Base-by-base conservation (phyloP, 495 filamentous ascomycete genomes). In the Penicillium robsamsonii region DNA sequence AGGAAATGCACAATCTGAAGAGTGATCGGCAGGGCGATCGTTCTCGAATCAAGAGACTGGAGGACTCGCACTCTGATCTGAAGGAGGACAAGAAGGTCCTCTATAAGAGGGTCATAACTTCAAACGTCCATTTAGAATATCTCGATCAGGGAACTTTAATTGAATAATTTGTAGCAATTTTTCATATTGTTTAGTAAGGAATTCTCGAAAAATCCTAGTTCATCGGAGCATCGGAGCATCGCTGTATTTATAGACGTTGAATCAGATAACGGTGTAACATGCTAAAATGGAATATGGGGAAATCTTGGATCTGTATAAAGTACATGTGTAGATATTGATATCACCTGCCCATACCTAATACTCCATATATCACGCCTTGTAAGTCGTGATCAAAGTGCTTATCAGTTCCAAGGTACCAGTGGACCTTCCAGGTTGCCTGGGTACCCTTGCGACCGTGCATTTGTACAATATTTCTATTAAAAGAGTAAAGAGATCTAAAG, bases 191-290 rank as follows among this genome's bases (percentile, higher is more conserved):
- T n/a, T n/a, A n/a, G n/a, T n/a, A n/a, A n/a, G n/a, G n/a, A n/a
- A n/a, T n/a, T n/a, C n/a, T n/a, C n/a, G n/a, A n/a, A n/a, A n/a
- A n/a, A n/a, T n/a, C n/a, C n/a, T n/a, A n/a, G n/a, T n/a, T n/a
- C n/a, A n/a, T n/a, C n/a, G n/a, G n/a, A n/a, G n/a, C n/a, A n/a
- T n/a, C n/a, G n/a, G n/a, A n/a, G n/a, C n/a, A n/a, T n/a, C n/a
- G n/a, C n/a, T n/a, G n/a, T n/a, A n/a, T n/a, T n/a, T n/a, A n/a
- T n/a, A n/a, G n/a, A 49, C 46, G 46, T 49, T 49, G 46, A 13
- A 49, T 48, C 46, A 48, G 29, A 49, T 37, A 37, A 48, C 29
- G 5, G 46, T 49, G 30, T 37, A 37, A 35, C 46, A 11, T 48
- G 10, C 8, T 17, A 33, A 22, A 48, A 31, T 20, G 12, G 5